Evolutionary conservation across 2,329 filamentous ascomycete species (phyloP).

Genomic region (Monilinia fructigena): DNA sequence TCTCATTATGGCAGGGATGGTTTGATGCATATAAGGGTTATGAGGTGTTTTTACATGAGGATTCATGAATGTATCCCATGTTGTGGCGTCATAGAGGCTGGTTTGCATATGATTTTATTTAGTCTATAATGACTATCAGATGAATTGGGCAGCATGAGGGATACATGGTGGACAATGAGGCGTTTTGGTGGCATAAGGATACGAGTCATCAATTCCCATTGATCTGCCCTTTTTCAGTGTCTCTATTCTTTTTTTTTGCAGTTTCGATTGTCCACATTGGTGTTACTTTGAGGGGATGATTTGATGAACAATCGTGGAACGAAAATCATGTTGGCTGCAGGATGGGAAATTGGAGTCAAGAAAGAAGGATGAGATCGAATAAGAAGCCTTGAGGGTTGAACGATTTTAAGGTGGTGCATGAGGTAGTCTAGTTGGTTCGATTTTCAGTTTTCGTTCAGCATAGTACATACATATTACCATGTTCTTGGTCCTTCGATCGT

Average conservation of each 20-base stretch:
- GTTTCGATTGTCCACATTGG: neutral
- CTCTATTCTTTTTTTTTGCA: neutral
- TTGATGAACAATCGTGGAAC: neutral
- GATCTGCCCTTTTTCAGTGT: neutral
- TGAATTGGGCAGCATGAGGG: constrained; percentile 10
- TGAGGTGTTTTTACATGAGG: constrained; percentile 14
- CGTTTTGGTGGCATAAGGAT: constrained; percentile 6
- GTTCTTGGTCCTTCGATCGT: too few relatives aligned
- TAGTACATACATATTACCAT: neutral
- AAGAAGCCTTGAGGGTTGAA: too few relatives aligned
- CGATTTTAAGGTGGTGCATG: neutral
- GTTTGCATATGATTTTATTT: constrained; percentile 9
- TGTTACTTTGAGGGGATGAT: neutral
- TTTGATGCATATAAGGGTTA: constrained; percentile 7
- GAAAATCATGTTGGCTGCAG: neutral
- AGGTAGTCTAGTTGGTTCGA: neutral
- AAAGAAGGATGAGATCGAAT: neutral
- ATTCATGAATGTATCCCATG: neutral
- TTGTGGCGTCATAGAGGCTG: constrained; percentile 7
- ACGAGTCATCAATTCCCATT: neutral
- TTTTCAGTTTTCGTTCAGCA: neutral
- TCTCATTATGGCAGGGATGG: neutral
- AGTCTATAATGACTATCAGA: neutral
- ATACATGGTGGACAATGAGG: neutral
- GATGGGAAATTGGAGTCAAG: neutral